Conservation (phyloP, 164 flowering plant species). For the Malania oleifera region DNA sequence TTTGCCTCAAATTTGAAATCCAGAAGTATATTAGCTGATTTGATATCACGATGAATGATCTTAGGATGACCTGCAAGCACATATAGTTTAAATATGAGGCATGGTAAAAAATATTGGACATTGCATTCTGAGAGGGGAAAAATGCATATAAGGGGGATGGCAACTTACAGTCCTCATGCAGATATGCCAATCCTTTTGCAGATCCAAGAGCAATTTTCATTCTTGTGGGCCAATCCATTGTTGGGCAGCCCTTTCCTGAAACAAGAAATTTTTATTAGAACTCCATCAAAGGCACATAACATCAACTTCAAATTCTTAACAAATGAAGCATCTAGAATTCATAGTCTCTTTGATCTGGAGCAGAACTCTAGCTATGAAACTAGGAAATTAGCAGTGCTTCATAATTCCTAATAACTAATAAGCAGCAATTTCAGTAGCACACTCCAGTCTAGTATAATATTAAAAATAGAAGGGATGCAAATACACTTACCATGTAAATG, state of each 20-base stretch:
- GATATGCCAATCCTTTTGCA: constrained; percentile 94
- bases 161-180: constrained; percentile 91
- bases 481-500: constrained; percentile 72
- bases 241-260: constrained; percentile 82
- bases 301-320: background rate
- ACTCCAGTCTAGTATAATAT: background rate
- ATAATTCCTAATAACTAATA: too few species aligned
- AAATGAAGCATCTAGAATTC: background rate
- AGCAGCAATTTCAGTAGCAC: background rate
- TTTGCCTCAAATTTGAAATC: constrained; percentile 93
- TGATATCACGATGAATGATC: constrained; percentile 95
- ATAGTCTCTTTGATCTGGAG: too few species aligned
- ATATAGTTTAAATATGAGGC: background rate
- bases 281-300: background rate
- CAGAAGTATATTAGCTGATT: constrained; percentile 85
- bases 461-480: background rate
- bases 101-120: background rate
- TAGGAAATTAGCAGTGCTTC: too few species aligned
- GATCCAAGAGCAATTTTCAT: constrained; percentile 83
- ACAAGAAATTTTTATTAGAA: constrained; percentile 7
- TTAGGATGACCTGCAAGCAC: constrained; percentile 79
- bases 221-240: constrained; percentile 82
- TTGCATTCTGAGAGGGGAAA: background rate
- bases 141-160: background rate
- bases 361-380: too few species aligned